Conservation (phyloP, 129 eudicot genomes). For the Flaveria brownii region DNA sequence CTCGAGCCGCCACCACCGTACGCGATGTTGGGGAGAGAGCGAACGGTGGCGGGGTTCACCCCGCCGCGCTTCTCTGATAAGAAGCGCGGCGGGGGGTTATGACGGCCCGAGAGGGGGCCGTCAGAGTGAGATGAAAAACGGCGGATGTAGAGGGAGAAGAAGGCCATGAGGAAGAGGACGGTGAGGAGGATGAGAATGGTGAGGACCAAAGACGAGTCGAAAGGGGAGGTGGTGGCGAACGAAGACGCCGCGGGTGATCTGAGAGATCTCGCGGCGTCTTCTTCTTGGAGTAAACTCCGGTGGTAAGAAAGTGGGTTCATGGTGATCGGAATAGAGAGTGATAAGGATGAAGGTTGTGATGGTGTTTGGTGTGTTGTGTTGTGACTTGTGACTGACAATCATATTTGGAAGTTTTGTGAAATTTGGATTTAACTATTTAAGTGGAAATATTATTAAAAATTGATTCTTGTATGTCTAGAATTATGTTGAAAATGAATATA, state of each 20-base stretch:
- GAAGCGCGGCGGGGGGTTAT: neutral
- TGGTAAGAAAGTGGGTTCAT: slow-evolving; percentile 12
- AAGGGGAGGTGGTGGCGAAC: slow-evolving; percentile 37
- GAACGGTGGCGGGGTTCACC: slow-evolving; percentile 37
- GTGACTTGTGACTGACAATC: neutral
- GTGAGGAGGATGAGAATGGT: slow-evolving; percentile 60
- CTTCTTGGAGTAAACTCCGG: slow-evolving; percentile 40
- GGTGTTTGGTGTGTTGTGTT: neutral
- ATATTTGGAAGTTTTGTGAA: slow-evolving; percentile 21
- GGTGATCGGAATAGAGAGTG: slow-evolving; percentile 5
- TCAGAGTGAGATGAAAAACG: slow-evolving; percentile 44
- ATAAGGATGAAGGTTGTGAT: slow-evolving; percentile 16
- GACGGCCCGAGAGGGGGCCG: slow-evolving; percentile 20
- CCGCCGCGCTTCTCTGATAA: slow-evolving; percentile 19
- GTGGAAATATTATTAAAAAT: no score
- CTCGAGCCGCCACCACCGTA: slow-evolving; percentile 41
- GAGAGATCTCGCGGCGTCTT: slow-evolving; percentile 15
- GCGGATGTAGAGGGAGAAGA: slow-evolving; percentile 69
- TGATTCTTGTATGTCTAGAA: no score
- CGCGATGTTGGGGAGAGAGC: slow-evolving; percentile 39
- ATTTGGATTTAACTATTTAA: neutral
- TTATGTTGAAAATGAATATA: no score
- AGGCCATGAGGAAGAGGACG: slow-evolving; percentile 67
- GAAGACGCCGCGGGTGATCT: slow-evolving; percentile 22
- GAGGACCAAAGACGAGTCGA: slow-evolving; percentile 66